Percentiles rank a stretch among this genome's conserved stretches.
phyloP scores from a whole-genome alignment of 2,329 filamentous ascomycete genomes.

The Scedosporium boydii region DNA sequence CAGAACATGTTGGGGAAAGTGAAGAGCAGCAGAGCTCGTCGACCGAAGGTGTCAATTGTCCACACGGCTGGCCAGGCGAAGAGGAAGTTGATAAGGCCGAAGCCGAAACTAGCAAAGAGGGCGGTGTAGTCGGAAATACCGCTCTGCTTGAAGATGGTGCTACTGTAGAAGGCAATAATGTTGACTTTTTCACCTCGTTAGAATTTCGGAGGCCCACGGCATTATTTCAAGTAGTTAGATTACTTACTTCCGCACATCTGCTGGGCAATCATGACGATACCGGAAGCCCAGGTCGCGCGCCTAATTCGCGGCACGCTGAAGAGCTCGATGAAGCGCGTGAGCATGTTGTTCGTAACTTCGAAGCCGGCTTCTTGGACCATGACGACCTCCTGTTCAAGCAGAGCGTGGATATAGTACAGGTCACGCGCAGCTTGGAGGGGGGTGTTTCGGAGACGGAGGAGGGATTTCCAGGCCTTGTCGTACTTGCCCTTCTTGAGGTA shows the following conservation, averaged over 20 bases:
- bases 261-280: conserved; percentile 58
- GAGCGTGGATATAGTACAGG: conserved; percentile 45
- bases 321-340: conserved; percentile 42
- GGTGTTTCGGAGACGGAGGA: conserved; percentile 47
- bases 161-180: conserved; percentile 39
- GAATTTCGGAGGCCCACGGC: background rate
- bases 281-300: conserved; percentile 56
- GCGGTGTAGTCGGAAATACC: conserved; percentile 28
- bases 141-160: conserved; percentile 33
- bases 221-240: background rate
- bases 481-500: conserved; percentile 52
- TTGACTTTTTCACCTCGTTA: conserved; percentile 21
- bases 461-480: conserved; percentile 43
- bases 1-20: conserved; percentile 59
- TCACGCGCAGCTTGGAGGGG: conserved; percentile 53
- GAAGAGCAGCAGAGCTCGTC: conserved; percentile 50
- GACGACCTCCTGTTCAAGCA: conserved; percentile 21
- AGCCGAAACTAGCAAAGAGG: conserved; percentile 32
- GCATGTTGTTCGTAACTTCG: conserved; percentile 31
- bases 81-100: conserved; percentile 49
- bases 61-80: conserved; percentile 59
- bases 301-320: conserved; percentile 49
- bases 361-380: conserved; percentile 18
- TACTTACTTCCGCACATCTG: conserved; percentile 46
- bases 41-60: conserved; percentile 59